Percentiles rank a stretch among this genome's conserved stretches.
These are phyloP conservation scores for Eragrostis nindensis DNA, from an alignment of 176 grass and related monocot genomes.

Conservation along the genomic window DNA sequence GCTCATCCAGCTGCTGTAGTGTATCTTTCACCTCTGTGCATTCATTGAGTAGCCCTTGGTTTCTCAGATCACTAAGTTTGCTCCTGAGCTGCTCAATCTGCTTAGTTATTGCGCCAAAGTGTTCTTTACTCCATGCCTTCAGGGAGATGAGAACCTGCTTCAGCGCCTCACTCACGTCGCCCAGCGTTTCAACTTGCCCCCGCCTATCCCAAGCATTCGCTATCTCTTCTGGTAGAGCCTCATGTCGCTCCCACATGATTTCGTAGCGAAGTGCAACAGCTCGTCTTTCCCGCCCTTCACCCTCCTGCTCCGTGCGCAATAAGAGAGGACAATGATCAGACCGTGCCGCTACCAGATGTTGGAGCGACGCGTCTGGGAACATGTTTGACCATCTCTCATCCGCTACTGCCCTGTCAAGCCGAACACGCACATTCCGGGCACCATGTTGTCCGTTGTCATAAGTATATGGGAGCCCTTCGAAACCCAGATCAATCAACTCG, in stretches of 20 bases:
- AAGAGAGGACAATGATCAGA: not conserved
- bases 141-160: no score
- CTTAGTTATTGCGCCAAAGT: no score
- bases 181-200: no score
- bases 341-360: not conserved
- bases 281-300: no score
- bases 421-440: not conserved
- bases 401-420: not conserved
- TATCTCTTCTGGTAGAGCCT: no score
- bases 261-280: not conserved
- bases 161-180: no score
- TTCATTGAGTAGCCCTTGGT: no score
- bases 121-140: no score
- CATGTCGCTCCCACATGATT: not conserved
- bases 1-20: not conserved
- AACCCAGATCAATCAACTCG: not conserved
- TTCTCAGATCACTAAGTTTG: not conserved
- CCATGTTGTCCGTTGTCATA: not conserved
- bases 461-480: not conserved
- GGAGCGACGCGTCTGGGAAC: not conserved
- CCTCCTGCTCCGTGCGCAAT: no score
- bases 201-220: no score
- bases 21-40: no score
- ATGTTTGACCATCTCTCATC: not conserved
- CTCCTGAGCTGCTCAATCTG: no score